Base-by-base conservation (phyloP, 768 basidiomycete genomes). In the Filobasidium wieringae region DNA sequence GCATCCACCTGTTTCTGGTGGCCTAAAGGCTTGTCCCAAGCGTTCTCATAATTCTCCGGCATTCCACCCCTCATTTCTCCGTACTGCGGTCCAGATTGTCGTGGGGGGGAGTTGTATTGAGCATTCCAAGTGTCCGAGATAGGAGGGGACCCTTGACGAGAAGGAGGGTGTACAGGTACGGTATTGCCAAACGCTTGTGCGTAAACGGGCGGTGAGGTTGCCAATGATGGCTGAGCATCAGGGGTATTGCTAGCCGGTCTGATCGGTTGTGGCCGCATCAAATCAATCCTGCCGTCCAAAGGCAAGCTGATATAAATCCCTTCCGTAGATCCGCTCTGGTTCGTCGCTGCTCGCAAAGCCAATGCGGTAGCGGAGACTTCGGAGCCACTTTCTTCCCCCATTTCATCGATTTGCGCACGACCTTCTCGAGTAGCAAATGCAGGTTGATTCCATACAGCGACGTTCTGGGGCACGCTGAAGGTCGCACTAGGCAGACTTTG, bases 281-380 rank as follows among this genome's bases (percentile, higher is more conserved):
- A 77, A 68, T 93, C 89, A 55, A 92, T 78, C 47, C 91, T 84
- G 5, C 91, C 91, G 58, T 88, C 85, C 22, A 95, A 77, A 15
- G 92, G 92, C 75, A 96, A 73, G 51, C 80, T 84, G 56, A 77
- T 79, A 70, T 95, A 96, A 62, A 82, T 80, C 32, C 87, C 88
- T 68, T 47, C 43, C 85, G 81, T 6, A 79, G 79, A 14, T 64
- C 37, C 27, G 41, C 34, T 55, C n/a, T 31, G 63, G 52, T 19
- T 39, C 53, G 52, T 37, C 17, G 74, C 67, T 57, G 70, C 75
- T 34, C 82, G 73, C 17, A 84, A 84, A 64, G 83, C 78, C 17
- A 85, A 75, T 4, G 84, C 82, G 45, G 84, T 52, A 4, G 67
- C 58, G 19, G 65, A 68, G 7, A 15, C 27, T 11, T 53, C 49